Conservation (phyloP, 129 eudicot species). For the Lactuca sativa region DNA sequence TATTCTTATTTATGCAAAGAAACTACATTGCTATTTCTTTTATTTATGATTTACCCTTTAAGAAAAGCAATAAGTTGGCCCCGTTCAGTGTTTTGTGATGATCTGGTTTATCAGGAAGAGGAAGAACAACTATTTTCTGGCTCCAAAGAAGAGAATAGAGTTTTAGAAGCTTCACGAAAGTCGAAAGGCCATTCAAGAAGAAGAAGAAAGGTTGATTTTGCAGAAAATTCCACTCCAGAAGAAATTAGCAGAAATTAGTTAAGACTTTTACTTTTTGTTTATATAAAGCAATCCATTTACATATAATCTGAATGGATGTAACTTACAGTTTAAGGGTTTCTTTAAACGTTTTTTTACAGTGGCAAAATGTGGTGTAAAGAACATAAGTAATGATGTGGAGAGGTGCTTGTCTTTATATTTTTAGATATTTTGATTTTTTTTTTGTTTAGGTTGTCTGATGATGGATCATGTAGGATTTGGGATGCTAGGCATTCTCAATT, state of each 20-base stretch:
- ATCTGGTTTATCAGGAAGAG: slow-evolving; percentile 65
- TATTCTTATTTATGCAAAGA: too few relatives aligned
- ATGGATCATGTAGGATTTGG: slow-evolving; percentile 98
- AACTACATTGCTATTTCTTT: too few relatives aligned
- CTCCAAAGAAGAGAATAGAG: slow-evolving; percentile 75
- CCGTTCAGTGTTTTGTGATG: too few relatives aligned
- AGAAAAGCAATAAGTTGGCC: slow-evolving; percentile 3
- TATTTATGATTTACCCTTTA: too few relatives aligned
- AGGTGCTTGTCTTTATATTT: slow-evolving; percentile 89
- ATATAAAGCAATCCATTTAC: neutral
- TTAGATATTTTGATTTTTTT: neutral
- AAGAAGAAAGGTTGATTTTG: slow-evolving; percentile 79
- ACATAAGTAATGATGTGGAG: slow-evolving; percentile 67
- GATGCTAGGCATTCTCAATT: slow-evolving; percentile 92
- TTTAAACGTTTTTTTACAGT: slow-evolving; percentile 48
- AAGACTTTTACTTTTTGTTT: slow-evolving; percentile 8
- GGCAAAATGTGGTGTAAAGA: slow-evolving; percentile 71
- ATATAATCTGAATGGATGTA: slow-evolving; percentile 10
- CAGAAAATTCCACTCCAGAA: slow-evolving; percentile 77
- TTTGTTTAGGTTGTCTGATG: slow-evolving; percentile 81
- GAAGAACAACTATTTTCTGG: slow-evolving; percentile 86
- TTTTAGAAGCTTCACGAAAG: slow-evolving; percentile 75
- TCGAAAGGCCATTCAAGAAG: slow-evolving; percentile 99
- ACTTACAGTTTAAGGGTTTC: slow-evolving; percentile 21
- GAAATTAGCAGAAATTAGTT: slow-evolving; percentile 78